phyloP scores from a whole-genome alignment of 73 alveolate genomes.

The Stentor roeselii region DNA sequence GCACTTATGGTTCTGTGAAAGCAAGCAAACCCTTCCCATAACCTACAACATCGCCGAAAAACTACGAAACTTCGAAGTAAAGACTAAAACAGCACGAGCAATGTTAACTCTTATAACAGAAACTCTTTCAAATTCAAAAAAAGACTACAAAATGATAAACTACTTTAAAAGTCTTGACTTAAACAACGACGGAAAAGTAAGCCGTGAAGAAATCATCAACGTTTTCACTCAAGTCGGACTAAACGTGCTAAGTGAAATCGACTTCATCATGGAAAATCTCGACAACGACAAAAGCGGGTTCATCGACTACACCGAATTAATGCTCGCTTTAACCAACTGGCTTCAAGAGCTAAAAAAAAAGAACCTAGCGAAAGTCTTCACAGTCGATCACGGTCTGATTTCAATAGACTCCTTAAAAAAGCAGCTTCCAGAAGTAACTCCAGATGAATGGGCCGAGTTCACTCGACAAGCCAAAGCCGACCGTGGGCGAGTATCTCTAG shows the following conservation, averaged over 20 bases:
- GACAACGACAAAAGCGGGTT: not conserved
- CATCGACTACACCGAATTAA: not conserved
- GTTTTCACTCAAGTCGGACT: not conserved
- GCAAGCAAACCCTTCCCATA: not conserved
- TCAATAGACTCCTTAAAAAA: not conserved
- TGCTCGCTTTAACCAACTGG: not conserved
- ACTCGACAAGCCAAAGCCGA: not conserved
- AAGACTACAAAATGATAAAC: not conserved
- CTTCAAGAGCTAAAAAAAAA: not conserved
- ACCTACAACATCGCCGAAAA: not conserved
- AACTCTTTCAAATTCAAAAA: not conserved
- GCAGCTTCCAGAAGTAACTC: not conserved
- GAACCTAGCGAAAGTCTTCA: not conserved
- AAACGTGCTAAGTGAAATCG: not conserved
- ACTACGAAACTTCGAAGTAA: not conserved
- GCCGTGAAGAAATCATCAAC: not conserved
- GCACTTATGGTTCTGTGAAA: constrained; percentile 30
- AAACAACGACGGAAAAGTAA: not conserved
- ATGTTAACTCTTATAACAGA: not conserved
- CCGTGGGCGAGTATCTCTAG: not conserved
- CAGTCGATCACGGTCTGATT: not conserved
- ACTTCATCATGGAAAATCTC: not conserved
- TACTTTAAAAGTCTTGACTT: not conserved
- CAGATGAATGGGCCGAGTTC: not conserved
- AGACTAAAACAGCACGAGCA: not conserved